A percentile compares a stretch with the other conserved stretches of the same genome.
Conservation (phyloP, 768 basidiomycete species). For the Austroboletus eburneus region DNA sequence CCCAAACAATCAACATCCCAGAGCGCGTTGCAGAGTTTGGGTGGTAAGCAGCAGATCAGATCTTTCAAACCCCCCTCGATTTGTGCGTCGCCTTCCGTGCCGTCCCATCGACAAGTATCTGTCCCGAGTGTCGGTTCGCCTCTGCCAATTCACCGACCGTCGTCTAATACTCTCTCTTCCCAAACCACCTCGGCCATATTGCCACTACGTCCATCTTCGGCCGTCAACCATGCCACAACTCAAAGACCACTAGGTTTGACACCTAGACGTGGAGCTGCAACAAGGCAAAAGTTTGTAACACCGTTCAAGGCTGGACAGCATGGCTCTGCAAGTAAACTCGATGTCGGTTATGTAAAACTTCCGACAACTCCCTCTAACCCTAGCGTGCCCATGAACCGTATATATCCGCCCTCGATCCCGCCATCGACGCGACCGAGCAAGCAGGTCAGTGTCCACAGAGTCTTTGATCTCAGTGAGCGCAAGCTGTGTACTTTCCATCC, state of each 20-base stretch:
- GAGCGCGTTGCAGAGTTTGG: slow-evolving; percentile 7
- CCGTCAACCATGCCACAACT: slow-evolving; percentile 10
- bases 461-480: slow-evolving; percentile 45
- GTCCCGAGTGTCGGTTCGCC: slow-evolving; percentile 29
- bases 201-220: slow-evolving; percentile 34
- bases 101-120: slow-evolving; percentile 18
- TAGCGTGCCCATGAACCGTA: slow-evolving; percentile 6
- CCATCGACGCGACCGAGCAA: slow-evolving; percentile 7
- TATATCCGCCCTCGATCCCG: slow-evolving; percentile 23
- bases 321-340: slow-evolving; percentile 26
- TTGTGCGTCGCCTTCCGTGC: slow-evolving; percentile 8
- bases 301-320: slow-evolving; percentile 55
- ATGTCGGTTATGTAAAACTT: neutral
- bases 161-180: slow-evolving; percentile 6
- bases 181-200: slow-evolving; percentile 20
- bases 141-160: slow-evolving; percentile 2
- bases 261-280: slow-evolving; percentile 26
- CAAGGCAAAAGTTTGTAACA: slow-evolving; percentile 46
- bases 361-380: neutral
- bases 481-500: neutral
- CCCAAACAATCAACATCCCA: slow-evolving; percentile 11
- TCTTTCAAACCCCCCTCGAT: slow-evolving; percentile 48
- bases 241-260: slow-evolving; percentile 25
- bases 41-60: slow-evolving; percentile 22
- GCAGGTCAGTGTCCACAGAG: slow-evolving; percentile 2